phyloP scores from a whole-genome alignment of 1,139 yeast genomes.

The Nakaseomyces sp. region DNA sequence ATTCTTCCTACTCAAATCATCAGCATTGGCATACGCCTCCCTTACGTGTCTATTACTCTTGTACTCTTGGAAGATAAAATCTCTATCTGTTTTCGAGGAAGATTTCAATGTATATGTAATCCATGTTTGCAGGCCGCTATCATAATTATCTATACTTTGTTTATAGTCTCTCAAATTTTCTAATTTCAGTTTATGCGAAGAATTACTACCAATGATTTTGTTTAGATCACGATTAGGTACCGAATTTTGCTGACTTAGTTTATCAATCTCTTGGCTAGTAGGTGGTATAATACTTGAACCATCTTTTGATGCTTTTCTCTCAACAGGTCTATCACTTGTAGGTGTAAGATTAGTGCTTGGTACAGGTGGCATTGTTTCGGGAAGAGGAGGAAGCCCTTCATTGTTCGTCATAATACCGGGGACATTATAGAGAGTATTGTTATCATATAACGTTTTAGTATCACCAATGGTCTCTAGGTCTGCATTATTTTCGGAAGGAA shows the following conservation, averaged over 20 bases:
- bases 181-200: conserved; percentile 20
- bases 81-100: conserved; percentile 20
- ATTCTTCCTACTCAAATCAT: conserved; percentile 28
- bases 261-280: conserved; percentile 13
- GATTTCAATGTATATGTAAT: conserved; percentile 27
- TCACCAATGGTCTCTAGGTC: conserved; percentile 30
- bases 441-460: conserved; percentile 31
- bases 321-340: conserved; percentile 1
- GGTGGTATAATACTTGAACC: conserved; percentile 15
- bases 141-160: conserved; percentile 18
- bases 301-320: conserved; percentile 11
- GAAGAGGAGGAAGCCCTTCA: conserved; percentile 28
- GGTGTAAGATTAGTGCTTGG: not conserved
- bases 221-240: conserved; percentile 23
- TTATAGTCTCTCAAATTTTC: conserved; percentile 19
- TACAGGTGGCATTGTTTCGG: conserved; percentile 14
- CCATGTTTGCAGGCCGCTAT: conserved; percentile 29
- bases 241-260: conserved; percentile 10
- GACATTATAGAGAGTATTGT: conserved; percentile 30
- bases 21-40: conserved; percentile 32
- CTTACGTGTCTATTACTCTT: conserved; percentile 29
- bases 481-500: conserved; percentile 21
- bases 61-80: conserved; percentile 28
- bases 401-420: conserved; percentile 28
- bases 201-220: conserved; percentile 20